Evolutionary conservation across 2,329 filamentous ascomycete species (phyloP).

Genomic region (Sarocladium oryzae): DNA sequence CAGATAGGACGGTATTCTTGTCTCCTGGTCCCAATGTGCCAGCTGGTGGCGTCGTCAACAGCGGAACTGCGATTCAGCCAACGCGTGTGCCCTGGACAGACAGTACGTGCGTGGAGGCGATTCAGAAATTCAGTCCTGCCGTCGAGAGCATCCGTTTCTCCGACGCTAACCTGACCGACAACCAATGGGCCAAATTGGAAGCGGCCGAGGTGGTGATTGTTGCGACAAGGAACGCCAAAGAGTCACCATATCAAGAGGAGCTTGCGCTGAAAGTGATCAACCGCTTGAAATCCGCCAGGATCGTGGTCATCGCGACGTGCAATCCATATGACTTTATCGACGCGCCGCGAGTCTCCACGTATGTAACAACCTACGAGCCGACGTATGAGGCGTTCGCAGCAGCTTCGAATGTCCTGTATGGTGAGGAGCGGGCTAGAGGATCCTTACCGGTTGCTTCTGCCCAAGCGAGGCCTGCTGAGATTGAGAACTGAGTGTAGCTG

Average conservation of each 20-base stretch:
- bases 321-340: slow-evolving; percentile 21
- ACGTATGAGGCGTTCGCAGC: slow-evolving; percentile 19
- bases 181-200: slow-evolving; percentile 16
- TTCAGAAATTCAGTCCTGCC: slow-evolving; percentile 12
- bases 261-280: slow-evolving; percentile 16
- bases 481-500: not conserved
- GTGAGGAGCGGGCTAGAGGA: slow-evolving; percentile 12
- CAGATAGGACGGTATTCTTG: slow-evolving; percentile 17
- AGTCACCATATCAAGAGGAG: slow-evolving; percentile 18
- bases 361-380: slow-evolving; percentile 20
- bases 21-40: slow-evolving; percentile 19
- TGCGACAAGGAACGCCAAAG: slow-evolving; percentile 19
- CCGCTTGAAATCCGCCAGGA: slow-evolving; percentile 11
- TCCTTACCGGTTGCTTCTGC: slow-evolving; percentile 13
- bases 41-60: slow-evolving; percentile 18
- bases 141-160: slow-evolving; percentile 18
- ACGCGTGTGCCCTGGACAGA: slow-evolving; percentile 20
- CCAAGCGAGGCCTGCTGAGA: not conserved
- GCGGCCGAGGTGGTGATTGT: slow-evolving; percentile 18
- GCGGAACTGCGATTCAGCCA: slow-evolving; percentile 15
- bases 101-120: slow-evolving; percentile 16
- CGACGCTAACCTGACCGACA: slow-evolving; percentile 11
- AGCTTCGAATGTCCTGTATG: slow-evolving; percentile 17
- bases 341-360: slow-evolving; percentile 15
- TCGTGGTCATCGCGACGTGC: slow-evolving; percentile 19